Conservation (phyloP, 106 monocot species). For the Dactylorhiza incarnata region DNA sequence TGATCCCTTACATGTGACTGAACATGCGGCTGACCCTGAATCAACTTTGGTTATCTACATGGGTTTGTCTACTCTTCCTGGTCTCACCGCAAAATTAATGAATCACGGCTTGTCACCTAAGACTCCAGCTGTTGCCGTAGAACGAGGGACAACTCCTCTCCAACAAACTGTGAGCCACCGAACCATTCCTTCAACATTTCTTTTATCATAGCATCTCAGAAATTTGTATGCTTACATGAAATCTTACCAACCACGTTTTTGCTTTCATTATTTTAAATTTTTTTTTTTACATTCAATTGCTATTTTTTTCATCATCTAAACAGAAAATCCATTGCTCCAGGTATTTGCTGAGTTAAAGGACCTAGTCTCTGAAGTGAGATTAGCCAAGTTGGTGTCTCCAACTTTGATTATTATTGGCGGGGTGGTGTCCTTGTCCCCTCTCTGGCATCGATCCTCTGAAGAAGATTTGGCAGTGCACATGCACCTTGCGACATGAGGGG, state of each 20-base stretch:
- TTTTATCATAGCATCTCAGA: neutral
- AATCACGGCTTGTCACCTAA: constrained; percentile 57
- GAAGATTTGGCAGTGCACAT: constrained; percentile 1
- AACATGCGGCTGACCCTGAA: constrained; percentile 75
- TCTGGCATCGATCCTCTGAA: constrained; percentile 42
- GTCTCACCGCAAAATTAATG: constrained; percentile 55
- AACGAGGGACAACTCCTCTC: constrained; percentile 91
- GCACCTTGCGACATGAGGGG: neutral
- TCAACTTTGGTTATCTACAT: constrained; percentile 93
- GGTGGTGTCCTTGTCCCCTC: constrained; percentile 74
- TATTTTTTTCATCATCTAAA: neutral
- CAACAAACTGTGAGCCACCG: constrained; percentile 55
- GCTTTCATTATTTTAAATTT: neutral
- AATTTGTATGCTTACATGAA: neutral
- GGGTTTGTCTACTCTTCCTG: constrained; percentile 87
- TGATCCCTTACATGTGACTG: constrained; percentile 75
- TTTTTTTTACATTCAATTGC: neutral
- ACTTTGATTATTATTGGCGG: constrained; percentile 85
- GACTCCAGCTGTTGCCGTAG: constrained; percentile 88
- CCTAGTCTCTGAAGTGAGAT: constrained; percentile 63
- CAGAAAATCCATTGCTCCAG: constrained; percentile 20
- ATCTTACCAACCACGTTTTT: neutral
- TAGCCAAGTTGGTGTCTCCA: constrained; percentile 61
- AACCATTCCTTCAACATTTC: neutral
- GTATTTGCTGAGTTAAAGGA: constrained; percentile 66